These are phyloP conservation scores for Yamadazyma olivae DNA, from an alignment of 805 yeast genomes.

Conservation along the genomic window DNA sequence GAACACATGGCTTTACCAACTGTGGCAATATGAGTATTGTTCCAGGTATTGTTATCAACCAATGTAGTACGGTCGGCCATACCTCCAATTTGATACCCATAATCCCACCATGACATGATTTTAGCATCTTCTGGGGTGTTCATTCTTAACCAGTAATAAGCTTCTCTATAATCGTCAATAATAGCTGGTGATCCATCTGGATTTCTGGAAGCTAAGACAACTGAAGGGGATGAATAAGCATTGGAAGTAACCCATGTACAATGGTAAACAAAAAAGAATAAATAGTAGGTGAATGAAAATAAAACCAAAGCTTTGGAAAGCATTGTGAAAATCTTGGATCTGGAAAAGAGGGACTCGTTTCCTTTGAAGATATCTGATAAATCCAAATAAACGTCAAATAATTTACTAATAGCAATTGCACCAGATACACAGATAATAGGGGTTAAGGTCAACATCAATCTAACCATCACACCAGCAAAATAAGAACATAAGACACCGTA, in stretches of 20 bases:
- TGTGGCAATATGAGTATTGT: conserved; percentile 97
- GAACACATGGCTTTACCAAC: conserved; percentile 98
- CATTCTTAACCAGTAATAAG: conserved; percentile 98
- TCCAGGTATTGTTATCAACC: conserved; percentile 99
- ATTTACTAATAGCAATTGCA: conserved; percentile 81
- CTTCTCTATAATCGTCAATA: conserved; percentile 98
- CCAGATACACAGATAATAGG: conserved; percentile 94
- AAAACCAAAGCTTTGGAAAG: conserved; percentile 62
- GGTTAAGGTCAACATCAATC: conserved; percentile 94
- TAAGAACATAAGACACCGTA: conserved; percentile 93
- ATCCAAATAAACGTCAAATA: conserved; percentile 79
- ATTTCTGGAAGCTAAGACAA: conserved; percentile 77
- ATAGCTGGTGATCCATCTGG: conserved; percentile 83
- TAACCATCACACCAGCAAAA: conserved; percentile 98
- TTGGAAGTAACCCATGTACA: conserved; percentile 96
- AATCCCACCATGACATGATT: conserved; percentile 99
- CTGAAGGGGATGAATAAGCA: conserved; percentile 97
- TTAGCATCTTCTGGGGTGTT: conserved; percentile 95
- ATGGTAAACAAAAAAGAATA: conserved; percentile 81
- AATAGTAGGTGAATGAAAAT: conserved; percentile 67
- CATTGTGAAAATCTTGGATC: conserved; percentile 19
- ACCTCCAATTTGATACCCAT: conserved; percentile 99
- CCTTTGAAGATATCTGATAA: conserved; percentile 39
- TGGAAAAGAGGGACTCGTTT: conserved; percentile 7
- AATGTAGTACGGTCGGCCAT: conserved; percentile 99